Evolutionary conservation across 495 filamentous ascomycete species (phyloP), one percentile per base, ranked within the genome.

Genomic region (Pseudoneurospora amorphoporcata): DNA sequence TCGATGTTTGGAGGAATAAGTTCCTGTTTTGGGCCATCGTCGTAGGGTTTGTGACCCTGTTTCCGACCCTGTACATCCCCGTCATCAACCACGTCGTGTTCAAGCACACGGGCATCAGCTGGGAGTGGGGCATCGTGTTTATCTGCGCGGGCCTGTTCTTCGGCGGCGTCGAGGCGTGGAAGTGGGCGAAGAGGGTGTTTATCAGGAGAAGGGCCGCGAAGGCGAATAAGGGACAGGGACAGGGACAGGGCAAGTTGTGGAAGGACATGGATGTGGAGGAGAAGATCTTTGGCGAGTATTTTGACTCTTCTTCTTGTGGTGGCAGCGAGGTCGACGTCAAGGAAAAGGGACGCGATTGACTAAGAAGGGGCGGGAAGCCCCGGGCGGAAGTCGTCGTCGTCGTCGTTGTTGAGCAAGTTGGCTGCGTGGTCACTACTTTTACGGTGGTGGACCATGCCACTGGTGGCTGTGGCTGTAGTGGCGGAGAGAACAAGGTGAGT

Each of bases 11-110:
- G 86, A 81, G 84, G 14, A 94, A 94, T 80, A 82, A 85, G 39
- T 93, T 94, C 75, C 81, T 94, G 23, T 93, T 94, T 84, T 93
- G 87, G 87, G 86, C 90, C 38, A 87, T 94, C 32, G 79, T 92
- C 14, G 82, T 88, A 12, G 92, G 90, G 0, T 90, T 91, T 71
- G 72, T 91, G 10, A 87, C 89, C 70, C 86, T 92, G 1, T 93
- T 93, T 74, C 90, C 91, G 0, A 87, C 89, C 0, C 84, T 94
- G 0, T 93, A 94, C 75, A 90, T 94, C 29, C 92, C 92, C 0
- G 88, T 86, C 3, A 81, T 94, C 39, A 93, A 93, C 77, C 81
- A 80, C 1, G 78, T 81, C 1, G 91, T 94, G 2, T 94, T 94
- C 82, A 92, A 92, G 78, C 92, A 94, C 74, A 85, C 82, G 3